Evolutionary conservation across 2,329 filamentous ascomycete species (phyloP).

Genomic region (Diaporthe sp.): DNA sequence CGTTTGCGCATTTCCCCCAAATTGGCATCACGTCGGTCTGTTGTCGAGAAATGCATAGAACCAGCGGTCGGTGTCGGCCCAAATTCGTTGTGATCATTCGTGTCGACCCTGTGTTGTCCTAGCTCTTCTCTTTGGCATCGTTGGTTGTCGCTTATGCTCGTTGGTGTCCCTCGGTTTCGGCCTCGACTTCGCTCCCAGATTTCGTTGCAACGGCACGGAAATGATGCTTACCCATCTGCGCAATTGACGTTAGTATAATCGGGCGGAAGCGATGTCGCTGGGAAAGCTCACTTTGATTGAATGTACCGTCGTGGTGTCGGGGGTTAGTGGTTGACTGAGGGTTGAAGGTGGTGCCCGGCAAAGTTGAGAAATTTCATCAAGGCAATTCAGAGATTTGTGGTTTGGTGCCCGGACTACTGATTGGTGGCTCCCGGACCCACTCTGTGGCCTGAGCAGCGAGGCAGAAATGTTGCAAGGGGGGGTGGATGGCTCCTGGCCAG

Average conservation of each 20-base stretch:
- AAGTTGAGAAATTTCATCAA: conserved; percentile 40
- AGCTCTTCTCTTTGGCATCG: conserved; percentile 1
- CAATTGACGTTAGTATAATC: conserved; percentile 54
- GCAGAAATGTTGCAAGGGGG: not conserved
- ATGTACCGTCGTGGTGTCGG: conserved; percentile 48
- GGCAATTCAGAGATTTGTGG: conserved; percentile 42
- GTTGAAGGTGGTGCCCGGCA: conserved; percentile 13
- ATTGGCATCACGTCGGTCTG: not conserved
- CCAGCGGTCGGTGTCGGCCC: not conserved
- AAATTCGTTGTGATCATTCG: not conserved
- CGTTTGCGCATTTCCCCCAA: not conserved
- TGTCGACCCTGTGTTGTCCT: not conserved
- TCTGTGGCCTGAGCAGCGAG: conserved; percentile 38
- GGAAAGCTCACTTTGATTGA: conserved; percentile 45
- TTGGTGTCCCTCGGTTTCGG: conserved; percentile 25
- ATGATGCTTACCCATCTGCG: conserved; percentile 73
- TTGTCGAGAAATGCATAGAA: not conserved
- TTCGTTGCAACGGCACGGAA: conserved; percentile 40
- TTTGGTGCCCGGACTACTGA: conserved; percentile 36
- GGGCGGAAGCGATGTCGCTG: not conserved
- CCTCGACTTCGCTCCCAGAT: conserved; percentile 32
- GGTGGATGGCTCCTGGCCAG: not conserved
- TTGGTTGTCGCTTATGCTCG: not conserved
- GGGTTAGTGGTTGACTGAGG: conserved; percentile 44
- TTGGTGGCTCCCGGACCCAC: conserved; percentile 38